Conservation (phyloP, 768 basidiomycete species). For the Coprinopsis cinerea region DNA sequence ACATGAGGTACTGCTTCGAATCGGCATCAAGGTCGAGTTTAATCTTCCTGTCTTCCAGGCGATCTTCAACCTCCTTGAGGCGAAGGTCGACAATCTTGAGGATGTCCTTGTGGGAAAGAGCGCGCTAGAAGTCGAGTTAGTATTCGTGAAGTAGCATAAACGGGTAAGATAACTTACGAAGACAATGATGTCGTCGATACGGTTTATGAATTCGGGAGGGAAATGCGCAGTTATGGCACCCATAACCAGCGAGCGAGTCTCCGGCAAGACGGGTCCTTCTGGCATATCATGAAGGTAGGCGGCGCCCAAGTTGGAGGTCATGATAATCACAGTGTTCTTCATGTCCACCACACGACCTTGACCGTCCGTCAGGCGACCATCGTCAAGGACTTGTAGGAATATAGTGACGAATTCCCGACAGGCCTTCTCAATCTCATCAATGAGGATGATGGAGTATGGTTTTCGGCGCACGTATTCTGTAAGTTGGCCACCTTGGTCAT, state of each 20-base stretch:
- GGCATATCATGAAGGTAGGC: conserved; percentile 69
- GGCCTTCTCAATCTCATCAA: conserved; percentile 91
- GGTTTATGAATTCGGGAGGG: conserved; percentile 90
- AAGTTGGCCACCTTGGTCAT: conserved; percentile 85
- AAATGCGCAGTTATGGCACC: conserved; percentile 78
- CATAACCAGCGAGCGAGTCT: conserved; percentile 66
- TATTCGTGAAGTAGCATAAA: conserved; percentile 8
- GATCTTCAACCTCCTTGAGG: conserved; percentile 76
- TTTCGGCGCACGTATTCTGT: conserved; percentile 92
- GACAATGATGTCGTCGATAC: conserved; percentile 81
- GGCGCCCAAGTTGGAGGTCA: conserved; percentile 91
- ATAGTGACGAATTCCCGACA: conserved; percentile 54
- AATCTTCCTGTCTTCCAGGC: conserved; percentile 78
- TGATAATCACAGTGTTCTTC: conserved; percentile 88
- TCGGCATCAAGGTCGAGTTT: conserved; percentile 68
- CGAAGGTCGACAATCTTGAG: conserved; percentile 86
- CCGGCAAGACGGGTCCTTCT: conserved; percentile 58
- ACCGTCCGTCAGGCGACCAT: conserved; percentile 87
- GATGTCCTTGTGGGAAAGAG: conserved; percentile 71
- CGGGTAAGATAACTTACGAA: conserved; percentile 45
- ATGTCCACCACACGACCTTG: conserved; percentile 89
- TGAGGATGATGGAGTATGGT: conserved; percentile 80
- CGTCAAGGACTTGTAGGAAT: conserved; percentile 79
- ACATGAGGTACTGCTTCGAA: conserved; percentile 70
- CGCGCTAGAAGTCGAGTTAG: conserved; percentile 47